phyloP scores from a whole-genome alignment of 352 stramenopile genomes.

The Plasmopara muralis region DNA sequence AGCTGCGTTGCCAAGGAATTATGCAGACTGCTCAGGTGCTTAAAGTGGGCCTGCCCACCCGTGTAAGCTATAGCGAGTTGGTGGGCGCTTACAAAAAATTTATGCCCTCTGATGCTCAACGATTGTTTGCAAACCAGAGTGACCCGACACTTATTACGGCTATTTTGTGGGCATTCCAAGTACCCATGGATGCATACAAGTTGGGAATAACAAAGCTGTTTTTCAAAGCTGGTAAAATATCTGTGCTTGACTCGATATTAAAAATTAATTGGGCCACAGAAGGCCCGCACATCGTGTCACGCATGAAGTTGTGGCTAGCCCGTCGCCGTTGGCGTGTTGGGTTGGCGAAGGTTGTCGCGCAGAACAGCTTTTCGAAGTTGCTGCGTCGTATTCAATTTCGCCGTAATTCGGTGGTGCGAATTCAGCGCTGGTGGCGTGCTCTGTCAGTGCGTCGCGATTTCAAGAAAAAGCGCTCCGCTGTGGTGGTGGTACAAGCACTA shows the following conservation, averaged over 20 bases:
- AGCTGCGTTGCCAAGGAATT: constrained; percentile 86
- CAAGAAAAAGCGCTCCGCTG: constrained; percentile 73
- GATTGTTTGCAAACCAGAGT: constrained; percentile 74
- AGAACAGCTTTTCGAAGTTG: constrained; percentile 58
- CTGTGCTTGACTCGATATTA: constrained; percentile 80
- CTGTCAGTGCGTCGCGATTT: constrained; percentile 66
- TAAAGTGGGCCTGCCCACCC: constrained; percentile 85
- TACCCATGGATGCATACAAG: constrained; percentile 79
- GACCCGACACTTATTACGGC: constrained; percentile 81
- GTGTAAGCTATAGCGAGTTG: constrained; percentile 87
- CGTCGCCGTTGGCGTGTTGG: constrained; percentile 77
- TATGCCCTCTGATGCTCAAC: constrained; percentile 58
- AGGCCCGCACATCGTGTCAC: constrained; percentile 76
- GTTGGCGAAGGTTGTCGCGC: constrained; percentile 67
- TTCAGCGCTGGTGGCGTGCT: constrained; percentile 84
- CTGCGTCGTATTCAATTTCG: constrained; percentile 54
- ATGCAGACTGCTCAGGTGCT: constrained; percentile 86
- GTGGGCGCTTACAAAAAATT: constrained; percentile 80
- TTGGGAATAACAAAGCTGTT: constrained; percentile 87
- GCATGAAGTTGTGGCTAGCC: constrained; percentile 78
- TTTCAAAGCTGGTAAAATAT: constrained; percentile 89
- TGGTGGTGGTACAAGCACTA: constrained; percentile 64
- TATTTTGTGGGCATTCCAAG: constrained; percentile 87
- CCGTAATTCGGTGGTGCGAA: constrained; percentile 43
- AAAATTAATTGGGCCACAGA: constrained; percentile 86